phyloP scores from a whole-genome alignment of 2,329 filamentous ascomycete genomes.

The Phyllosticta paracitricarpa region DNA sequence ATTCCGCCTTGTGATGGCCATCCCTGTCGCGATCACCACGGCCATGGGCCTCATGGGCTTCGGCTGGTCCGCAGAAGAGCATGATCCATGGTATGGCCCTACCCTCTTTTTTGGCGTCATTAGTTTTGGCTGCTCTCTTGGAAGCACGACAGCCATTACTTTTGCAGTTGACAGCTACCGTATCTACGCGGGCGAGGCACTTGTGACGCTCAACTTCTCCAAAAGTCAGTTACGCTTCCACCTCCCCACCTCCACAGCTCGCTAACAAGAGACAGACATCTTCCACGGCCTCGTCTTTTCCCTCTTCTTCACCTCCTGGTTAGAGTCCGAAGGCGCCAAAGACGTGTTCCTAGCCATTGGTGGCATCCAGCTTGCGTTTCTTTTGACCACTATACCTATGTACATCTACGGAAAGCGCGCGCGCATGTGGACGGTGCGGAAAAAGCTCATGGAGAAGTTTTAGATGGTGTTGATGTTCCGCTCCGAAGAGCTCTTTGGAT shows the following conservation, averaged over 20 bases:
- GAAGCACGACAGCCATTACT: slow-evolving; percentile 83
- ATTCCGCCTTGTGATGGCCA: slow-evolving; percentile 79
- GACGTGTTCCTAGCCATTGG: slow-evolving; percentile 74
- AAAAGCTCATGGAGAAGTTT: slow-evolving; percentile 76
- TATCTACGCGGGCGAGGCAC: slow-evolving; percentile 84
- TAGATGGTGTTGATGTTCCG: slow-evolving; percentile 19
- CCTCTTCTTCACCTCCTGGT: slow-evolving; percentile 79
- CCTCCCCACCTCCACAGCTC: background rate
- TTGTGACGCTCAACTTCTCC: slow-evolving; percentile 88
- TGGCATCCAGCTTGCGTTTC: slow-evolving; percentile 68
- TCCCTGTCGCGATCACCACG: slow-evolving; percentile 68
- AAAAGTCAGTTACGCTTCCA: slow-evolving; percentile 52
- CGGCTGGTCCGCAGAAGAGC: slow-evolving; percentile 76
- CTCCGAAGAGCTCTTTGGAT: background rate
- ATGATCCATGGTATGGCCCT: slow-evolving; percentile 78
- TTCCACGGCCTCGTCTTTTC: slow-evolving; percentile 84
- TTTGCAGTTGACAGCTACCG: slow-evolving; percentile 91
- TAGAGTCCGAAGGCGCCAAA: slow-evolving; percentile 64
- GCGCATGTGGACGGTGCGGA: slow-evolving; percentile 87
- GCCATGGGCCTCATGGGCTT: slow-evolving; percentile 86
- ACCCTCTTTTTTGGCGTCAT: slow-evolving; percentile 88
- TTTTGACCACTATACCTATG: slow-evolving; percentile 75
- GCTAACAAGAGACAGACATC: slow-evolving; percentile 44
- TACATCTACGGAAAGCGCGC: slow-evolving; percentile 87
- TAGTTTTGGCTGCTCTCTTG: slow-evolving; percentile 84